Evolutionary conservation across 176 grass and related monocot genomes (phyloP).

Genomic region (Oryza brachyantha): DNA sequence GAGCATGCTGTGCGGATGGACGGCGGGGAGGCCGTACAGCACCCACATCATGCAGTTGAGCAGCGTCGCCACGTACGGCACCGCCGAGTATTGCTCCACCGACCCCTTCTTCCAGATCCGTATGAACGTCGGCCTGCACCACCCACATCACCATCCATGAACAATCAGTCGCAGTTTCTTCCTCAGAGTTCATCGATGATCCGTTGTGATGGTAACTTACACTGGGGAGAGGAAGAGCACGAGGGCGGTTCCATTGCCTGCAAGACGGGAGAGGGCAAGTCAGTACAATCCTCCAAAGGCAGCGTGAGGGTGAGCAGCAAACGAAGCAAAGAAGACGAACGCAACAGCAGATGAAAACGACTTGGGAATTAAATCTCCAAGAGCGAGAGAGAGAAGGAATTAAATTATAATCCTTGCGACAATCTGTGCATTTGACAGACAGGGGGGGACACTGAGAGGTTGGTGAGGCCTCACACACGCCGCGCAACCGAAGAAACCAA

Average conservation of each 20-base stretch:
- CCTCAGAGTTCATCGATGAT: no score
- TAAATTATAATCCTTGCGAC: not conserved
- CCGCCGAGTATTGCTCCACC: constrained; percentile 88
- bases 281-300: no score
- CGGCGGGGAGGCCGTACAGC: constrained; percentile 72
- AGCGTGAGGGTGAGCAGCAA: not conserved
- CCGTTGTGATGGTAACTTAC: constrained; percentile 45
- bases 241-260: constrained; percentile 90
- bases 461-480: not conserved
- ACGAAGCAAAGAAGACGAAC: not conserved
- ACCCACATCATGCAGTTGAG: constrained; percentile 99
- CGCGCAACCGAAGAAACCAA: not conserved
- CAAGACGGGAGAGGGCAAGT: not conserved
- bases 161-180: no score
- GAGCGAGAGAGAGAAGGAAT: no score
- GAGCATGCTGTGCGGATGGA: constrained; percentile 92
- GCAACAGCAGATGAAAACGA: not conserved
- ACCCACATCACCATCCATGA: no score
- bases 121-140: constrained; percentile 79
- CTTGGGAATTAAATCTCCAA: not conserved
- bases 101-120: constrained; percentile 82
- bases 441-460: not conserved
- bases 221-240: constrained; percentile 87
- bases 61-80: constrained; percentile 87
- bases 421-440: not conserved